These are phyloP conservation scores for Cyclotella kingstonii DNA, from an alignment of 108 stramenopile species.

Conservation along the genomic window DNA sequence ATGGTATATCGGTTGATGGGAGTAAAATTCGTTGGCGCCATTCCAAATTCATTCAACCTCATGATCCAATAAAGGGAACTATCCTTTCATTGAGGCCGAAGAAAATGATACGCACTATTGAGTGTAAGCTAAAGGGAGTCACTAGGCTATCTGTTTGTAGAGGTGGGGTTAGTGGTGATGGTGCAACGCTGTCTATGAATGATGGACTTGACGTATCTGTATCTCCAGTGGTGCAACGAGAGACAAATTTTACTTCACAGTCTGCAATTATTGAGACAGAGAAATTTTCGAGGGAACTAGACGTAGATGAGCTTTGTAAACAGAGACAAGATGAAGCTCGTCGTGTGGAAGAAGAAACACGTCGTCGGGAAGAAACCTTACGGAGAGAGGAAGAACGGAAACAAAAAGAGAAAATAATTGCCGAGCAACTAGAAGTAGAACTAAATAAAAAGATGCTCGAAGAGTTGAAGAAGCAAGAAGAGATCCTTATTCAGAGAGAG, in stretches of 20 bases:
- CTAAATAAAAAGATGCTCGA: constrained; percentile 2
- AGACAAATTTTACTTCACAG: constrained; percentile 10
- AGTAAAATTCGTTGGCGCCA: constrained; percentile 66
- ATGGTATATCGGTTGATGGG: constrained; percentile 68
- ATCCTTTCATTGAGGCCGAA: constrained; percentile 60
- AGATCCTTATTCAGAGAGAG: constrained; percentile 11
- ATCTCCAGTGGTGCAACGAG: constrained; percentile 6
- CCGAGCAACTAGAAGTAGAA: constrained; percentile 25
- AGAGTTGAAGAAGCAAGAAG: constrained; percentile 13
- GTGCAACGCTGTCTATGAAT: constrained; percentile 41
- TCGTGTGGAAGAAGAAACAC: constrained; percentile 11
- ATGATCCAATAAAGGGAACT: constrained; percentile 69
- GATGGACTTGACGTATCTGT: neutral
- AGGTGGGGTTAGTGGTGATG: constrained; percentile 77
- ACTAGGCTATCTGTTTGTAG: constrained; percentile 82
- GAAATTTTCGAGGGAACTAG: constrained; percentile 3
- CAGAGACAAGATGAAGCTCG: constrained; percentile 18
- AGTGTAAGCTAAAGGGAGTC: constrained; percentile 74
- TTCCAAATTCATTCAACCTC: constrained; percentile 67
- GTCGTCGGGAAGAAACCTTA: constrained; percentile 16
- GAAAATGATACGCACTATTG: constrained; percentile 86
- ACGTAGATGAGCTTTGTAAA: constrained; percentile 9
- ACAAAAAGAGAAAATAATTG: constrained; percentile 4
- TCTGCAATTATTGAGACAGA: constrained; percentile 17
- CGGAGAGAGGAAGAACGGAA: constrained; percentile 3